phyloP scores from a whole-genome alignment of 495 filamentous ascomycete species.

The Lasiosphaeria hispida region DNA sequence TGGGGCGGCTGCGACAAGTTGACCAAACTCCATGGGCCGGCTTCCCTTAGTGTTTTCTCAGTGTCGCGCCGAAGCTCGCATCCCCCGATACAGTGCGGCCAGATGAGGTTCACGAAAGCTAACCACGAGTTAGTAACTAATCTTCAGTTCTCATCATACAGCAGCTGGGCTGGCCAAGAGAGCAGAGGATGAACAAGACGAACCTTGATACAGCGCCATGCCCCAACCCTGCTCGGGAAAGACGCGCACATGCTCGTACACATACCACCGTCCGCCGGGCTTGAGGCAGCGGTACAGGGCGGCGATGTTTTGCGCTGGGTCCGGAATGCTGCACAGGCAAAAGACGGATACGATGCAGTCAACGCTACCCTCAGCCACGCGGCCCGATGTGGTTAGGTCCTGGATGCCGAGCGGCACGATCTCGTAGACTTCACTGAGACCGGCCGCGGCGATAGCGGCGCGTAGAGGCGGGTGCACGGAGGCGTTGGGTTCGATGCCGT shows the following conservation, averaged over 20 bases:
- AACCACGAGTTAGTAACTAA: background rate
- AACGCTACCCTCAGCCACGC: conserved; percentile 51
- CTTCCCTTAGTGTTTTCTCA: conserved; percentile 46
- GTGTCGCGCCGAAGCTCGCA: conserved; percentile 60
- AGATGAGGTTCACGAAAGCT: conserved; percentile 45
- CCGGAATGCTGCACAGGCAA: conserved; percentile 70
- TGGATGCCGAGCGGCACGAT: conserved; percentile 63
- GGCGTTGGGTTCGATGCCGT: conserved; percentile 66
- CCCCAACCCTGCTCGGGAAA: conserved; percentile 40
- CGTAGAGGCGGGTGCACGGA: conserved; percentile 53
- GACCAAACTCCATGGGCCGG: conserved; percentile 56
- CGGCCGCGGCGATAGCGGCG: conserved; percentile 43
- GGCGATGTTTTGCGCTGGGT: conserved; percentile 53
- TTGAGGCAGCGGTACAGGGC: conserved; percentile 62
- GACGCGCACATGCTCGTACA: conserved; percentile 67
- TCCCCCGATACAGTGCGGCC: conserved; percentile 57
- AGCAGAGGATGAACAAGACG: conserved; percentile 27
- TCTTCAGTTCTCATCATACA: background rate
- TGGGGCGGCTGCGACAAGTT: conserved; percentile 46
- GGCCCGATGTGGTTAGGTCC: conserved; percentile 45
- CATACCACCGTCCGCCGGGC: conserved; percentile 65
- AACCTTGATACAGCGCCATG: conserved; percentile 51
- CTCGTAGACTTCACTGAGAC: conserved; percentile 59
- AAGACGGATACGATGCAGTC: conserved; percentile 69
- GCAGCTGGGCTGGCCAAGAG: background rate